Base-by-base conservation (phyloP, 1,284 basidiomycete species). In the Puccinia horiana region DNA sequence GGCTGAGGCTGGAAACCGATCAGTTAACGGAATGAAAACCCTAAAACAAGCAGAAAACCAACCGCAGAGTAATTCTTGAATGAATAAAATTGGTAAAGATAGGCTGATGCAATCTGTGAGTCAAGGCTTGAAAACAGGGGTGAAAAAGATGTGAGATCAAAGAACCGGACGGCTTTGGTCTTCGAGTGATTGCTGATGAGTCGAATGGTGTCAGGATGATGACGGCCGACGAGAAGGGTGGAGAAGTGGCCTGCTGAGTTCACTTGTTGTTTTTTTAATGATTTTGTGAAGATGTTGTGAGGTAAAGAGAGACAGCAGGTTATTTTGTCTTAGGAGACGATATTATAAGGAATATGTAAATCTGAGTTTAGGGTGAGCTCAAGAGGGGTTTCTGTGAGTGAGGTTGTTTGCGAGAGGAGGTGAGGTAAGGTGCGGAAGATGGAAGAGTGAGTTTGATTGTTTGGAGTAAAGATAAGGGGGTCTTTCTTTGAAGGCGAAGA, bases 41-140 rank as follows among this genome's bases (percentile, higher is more conserved):
- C 61, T 63, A 63, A 63, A 63, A 63, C 29, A 63, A 63, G 61
- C 61, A 63, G 61, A 37, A 37, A 63, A 37, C 26, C 6, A 6
- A 63, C 26, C 52, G 16, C 2, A 63, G 32, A 8, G 29, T 35
- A 11, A 63, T 35, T 18, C 61, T 63, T 63, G 29, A 37, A 63
- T 63, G 61, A 63, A 63, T 63, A 63, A 63, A 63, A 63, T 63
- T 63, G 61, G 61, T 20, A 63, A 63, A 37, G 61, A 14, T 63
- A 37, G 35, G 35, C 29, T 37, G 29, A 63, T 63, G 61, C 61
- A 63, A 37, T 37, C 61, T 63, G 61, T 63, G 61, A 63, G 29
- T 18, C 56, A 61, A 26, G 56, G 20, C 29, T 32, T 11, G 56
- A 61, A 37, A 63, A 29, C 26, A 32, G 61, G 61, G 61, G 61